These are phyloP conservation scores for Dalechampia spathulata DNA, from an alignment of 441 rosid species.

Conservation along the genomic window DNA sequence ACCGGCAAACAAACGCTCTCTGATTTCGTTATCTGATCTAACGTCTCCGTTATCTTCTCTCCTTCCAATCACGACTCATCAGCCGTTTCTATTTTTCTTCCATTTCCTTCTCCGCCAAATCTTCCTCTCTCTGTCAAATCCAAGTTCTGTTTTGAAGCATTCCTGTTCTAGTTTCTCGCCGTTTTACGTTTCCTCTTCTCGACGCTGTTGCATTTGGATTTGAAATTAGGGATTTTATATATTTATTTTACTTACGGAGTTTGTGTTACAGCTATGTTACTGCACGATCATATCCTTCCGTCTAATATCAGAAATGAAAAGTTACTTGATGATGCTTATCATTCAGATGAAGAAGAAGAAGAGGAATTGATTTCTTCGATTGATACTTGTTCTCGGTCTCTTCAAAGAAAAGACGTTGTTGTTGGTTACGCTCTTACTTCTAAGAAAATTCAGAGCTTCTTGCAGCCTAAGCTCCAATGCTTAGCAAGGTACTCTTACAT, in stretches of 20 bases:
- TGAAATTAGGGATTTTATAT: background rate
- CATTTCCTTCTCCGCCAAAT: too few relatives aligned
- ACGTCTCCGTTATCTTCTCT: background rate
- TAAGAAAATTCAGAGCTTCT: conserved; percentile 70
- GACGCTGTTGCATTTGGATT: background rate
- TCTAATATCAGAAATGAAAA: conserved; percentile 16
- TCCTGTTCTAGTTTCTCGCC: background rate
- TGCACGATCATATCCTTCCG: conserved; percentile 26
- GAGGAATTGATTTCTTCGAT: background rate
- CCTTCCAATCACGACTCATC: too few relatives aligned
- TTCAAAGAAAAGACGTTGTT: conserved; percentile 34
- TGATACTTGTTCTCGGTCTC: conserved; percentile 9
- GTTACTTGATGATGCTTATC: background rate
- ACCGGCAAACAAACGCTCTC: background rate
- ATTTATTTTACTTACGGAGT: too few relatives aligned
- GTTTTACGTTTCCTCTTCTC: background rate
- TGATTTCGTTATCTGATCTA: background rate
- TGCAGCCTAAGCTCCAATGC: conserved; percentile 70
- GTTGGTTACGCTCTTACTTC: conserved; percentile 87
- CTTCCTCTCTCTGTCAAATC: background rate
- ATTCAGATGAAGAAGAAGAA: conserved; percentile 3
- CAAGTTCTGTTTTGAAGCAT: too few relatives aligned
- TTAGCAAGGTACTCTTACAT: conserved; percentile 61
- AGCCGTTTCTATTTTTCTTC: too few relatives aligned
- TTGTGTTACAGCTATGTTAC: conserved; percentile 36